phyloP scores from a whole-genome alignment of 169 alveolate species.

The Ichthyophthirius multifiliis region DNA sequence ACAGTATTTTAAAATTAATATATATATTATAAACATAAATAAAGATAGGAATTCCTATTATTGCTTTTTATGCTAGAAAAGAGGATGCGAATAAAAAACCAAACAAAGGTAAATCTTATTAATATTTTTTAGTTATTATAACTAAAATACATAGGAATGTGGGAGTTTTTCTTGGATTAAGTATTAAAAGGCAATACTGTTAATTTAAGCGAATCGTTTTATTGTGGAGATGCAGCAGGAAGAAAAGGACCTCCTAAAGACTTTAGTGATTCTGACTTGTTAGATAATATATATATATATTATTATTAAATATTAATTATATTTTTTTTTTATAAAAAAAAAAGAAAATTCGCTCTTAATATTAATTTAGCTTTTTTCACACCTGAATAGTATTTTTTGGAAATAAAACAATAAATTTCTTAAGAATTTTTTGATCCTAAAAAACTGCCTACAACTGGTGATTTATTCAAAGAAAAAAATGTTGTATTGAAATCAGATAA shows the following conservation, averaged over 20 bases:
- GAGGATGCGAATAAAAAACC: conserved; percentile 76
- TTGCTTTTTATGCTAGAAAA: conserved; percentile 55
- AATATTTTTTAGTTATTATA: neutral
- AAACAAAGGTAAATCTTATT: conserved; percentile 11
- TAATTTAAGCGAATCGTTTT: conserved; percentile 57
- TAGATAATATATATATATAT: neutral
- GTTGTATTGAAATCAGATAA: conserved; percentile 14
- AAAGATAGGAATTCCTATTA: conserved; percentile 60
- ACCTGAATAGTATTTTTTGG: conserved; percentile 74
- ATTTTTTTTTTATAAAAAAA: neutral
- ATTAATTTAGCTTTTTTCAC: conserved; percentile 66
- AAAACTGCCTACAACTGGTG: conserved; percentile 35
- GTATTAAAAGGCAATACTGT: conserved; percentile 21
- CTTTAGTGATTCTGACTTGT: conserved; percentile 73
- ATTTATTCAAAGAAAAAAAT: conserved; percentile 29
- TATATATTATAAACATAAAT: neutral
- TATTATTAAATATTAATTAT: neutral
- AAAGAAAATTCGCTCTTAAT: conserved; percentile 67
- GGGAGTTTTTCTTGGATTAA: conserved; percentile 56
- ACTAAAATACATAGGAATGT: conserved; percentile 39
- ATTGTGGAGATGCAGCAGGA: conserved; percentile 88
- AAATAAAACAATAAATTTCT: conserved; percentile 51
- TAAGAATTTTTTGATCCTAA: conserved; percentile 37
- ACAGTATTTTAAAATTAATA: neutral
- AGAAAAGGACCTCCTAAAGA: conserved; percentile 69